These are phyloP conservation scores for Gilbertella persicaria DNA, from an alignment of 371 early-diverging fungal species.

Conservation along the genomic window DNA sequence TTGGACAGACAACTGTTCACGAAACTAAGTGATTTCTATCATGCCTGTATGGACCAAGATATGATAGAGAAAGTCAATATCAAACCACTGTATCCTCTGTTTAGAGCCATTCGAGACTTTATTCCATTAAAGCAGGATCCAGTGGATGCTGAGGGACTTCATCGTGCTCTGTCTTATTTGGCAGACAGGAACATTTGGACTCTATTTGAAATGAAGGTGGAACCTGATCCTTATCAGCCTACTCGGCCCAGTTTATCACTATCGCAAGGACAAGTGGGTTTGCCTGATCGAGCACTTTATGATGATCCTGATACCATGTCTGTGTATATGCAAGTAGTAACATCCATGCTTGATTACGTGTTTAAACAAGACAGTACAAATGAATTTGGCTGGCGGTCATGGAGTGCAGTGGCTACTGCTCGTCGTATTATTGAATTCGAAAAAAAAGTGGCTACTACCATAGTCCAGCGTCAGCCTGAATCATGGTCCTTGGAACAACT, in stretches of 20 bases:
- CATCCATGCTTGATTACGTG: slow-evolving; percentile 25
- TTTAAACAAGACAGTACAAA: slow-evolving; percentile 25
- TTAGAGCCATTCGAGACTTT: slow-evolving; percentile 30
- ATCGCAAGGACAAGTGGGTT: slow-evolving; percentile 37
- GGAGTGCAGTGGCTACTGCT: slow-evolving; percentile 37
- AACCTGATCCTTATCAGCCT: background rate
- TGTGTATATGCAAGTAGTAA: slow-evolving; percentile 27
- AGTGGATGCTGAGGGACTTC: slow-evolving; percentile 8
- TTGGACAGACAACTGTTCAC: slow-evolving; percentile 43
- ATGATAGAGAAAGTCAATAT: slow-evolving; percentile 26
- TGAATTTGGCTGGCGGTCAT: slow-evolving; percentile 33
- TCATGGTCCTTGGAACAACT: slow-evolving; percentile 32
- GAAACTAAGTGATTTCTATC: slow-evolving; percentile 50
- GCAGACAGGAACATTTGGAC: slow-evolving; percentile 23
- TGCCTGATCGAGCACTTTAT: slow-evolving; percentile 55
- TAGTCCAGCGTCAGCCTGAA: background rate
- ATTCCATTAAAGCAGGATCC: background rate
- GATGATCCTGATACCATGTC: slow-evolving; percentile 28
- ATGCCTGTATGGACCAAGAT: slow-evolving; percentile 57
- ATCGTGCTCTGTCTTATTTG: slow-evolving; percentile 14
- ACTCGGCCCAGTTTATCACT: slow-evolving; percentile 22
- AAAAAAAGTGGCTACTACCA: background rate
- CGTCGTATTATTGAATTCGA: slow-evolving; percentile 53
- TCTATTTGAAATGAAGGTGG: slow-evolving; percentile 36
- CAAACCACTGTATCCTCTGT: slow-evolving; percentile 37